A percentile compares a stretch with the other conserved stretches of the same genome.
phyloP scores from a whole-genome alignment of 441 rosid species.

The Pelargonium australe region DNA sequence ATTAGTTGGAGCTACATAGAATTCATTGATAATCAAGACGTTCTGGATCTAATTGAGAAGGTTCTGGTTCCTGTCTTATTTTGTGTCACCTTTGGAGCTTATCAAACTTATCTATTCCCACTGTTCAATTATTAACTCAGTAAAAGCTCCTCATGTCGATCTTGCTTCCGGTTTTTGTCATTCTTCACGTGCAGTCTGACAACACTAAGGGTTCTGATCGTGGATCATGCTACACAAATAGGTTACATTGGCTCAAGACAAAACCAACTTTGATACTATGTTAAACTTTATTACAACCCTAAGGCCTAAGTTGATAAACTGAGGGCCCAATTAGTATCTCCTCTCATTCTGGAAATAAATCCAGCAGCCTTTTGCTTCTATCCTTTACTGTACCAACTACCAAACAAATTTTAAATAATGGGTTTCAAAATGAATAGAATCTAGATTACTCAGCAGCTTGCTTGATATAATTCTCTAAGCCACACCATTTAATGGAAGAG shows the following conservation, averaged over 20 bases:
- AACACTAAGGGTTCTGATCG: no score
- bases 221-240: no score
- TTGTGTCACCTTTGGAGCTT: not conserved
- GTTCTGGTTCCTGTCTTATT: not conserved
- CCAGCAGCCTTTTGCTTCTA: conserved; percentile 4
- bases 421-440: not conserved
- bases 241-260: no score
- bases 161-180: not conserved
- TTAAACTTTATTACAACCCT: no score
- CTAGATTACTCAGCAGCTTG: no score
- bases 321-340: no score
- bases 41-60: conserved; percentile 93
- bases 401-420: conserved; percentile 1
- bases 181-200: not conserved
- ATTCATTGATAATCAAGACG: conserved; percentile 96
- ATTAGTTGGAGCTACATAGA: conserved; percentile 98
- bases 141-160: not conserved
- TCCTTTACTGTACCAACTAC: not conserved
- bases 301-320: no score
- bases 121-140: not conserved
- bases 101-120: not conserved
- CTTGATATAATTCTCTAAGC: not conserved
- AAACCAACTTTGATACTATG: no score
- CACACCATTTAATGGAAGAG: not conserved
- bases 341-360: not conserved